phyloP scores from a whole-genome alignment of 2,329 filamentous ascomycete species.

The Pseudopyrenochaeta lycopersici region DNA sequence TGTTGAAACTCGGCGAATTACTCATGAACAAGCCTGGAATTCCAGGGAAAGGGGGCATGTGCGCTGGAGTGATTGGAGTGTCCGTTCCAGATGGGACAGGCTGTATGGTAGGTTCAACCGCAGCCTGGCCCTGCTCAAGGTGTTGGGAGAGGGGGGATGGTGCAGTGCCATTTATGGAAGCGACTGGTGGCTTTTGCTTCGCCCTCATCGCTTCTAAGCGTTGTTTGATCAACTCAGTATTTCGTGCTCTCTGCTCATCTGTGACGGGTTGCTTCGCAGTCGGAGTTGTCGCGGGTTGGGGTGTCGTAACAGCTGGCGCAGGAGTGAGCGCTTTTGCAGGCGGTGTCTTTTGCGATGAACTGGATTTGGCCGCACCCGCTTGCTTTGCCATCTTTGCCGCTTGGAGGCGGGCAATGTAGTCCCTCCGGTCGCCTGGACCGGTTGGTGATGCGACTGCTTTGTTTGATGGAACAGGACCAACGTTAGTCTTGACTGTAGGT shows the following conservation, averaged over 20 bases:
- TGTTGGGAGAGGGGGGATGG: conserved; percentile 9
- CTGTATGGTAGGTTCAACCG: neutral
- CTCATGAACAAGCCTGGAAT: conserved; percentile 65
- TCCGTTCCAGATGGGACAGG: conserved; percentile 6
- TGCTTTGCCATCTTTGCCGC: conserved; percentile 72
- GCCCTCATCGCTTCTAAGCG: conserved; percentile 73
- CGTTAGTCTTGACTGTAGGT: conserved; percentile 32
- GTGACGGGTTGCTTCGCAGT: conserved; percentile 26
- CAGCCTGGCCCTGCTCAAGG: neutral
- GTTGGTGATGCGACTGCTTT: conserved; percentile 24
- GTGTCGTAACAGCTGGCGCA: conserved; percentile 15
- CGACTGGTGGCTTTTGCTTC: conserved; percentile 20
- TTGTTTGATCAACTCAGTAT: conserved; percentile 79
- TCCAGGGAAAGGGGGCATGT: conserved; percentile 39
- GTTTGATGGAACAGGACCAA: conserved; percentile 11
- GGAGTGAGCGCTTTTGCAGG: conserved; percentile 18
- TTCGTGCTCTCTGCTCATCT: conserved; percentile 62
- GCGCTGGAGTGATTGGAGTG: conserved; percentile 11
- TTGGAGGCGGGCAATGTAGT: conserved; percentile 78
- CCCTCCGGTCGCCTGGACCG: conserved; percentile 70
- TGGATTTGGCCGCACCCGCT: conserved; percentile 27
- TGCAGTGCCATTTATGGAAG: conserved; percentile 15
- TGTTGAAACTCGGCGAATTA: conserved; percentile 20
- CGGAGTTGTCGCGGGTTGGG: conserved; percentile 22
- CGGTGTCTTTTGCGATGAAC: conserved; percentile 29